phyloP scores from a whole-genome alignment of 257 asterid genomes.

The Fraxinus pennsylvanica region DNA sequence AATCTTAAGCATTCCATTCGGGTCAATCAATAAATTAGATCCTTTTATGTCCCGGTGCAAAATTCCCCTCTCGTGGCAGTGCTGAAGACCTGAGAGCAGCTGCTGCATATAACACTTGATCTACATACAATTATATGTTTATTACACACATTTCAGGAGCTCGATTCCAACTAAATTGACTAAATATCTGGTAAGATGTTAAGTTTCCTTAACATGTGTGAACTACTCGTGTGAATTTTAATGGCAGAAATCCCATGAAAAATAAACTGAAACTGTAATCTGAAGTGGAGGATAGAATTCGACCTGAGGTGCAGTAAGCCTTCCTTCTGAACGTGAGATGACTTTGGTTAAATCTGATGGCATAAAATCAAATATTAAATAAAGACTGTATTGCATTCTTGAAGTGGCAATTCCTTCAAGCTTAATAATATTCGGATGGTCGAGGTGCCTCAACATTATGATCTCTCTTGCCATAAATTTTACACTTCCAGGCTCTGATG shows the following conservation, averaged over 20 bases:
- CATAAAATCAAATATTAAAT: conserved; percentile 9
- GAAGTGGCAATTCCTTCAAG: conserved; percentile 9
- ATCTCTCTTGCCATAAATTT: conserved; percentile 19
- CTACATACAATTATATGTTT: background rate
- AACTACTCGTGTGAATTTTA: too few relatives aligned
- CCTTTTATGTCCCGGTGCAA: conserved; percentile 7
- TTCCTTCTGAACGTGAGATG: background rate
- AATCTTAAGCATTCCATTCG: background rate
- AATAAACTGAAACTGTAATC: background rate
- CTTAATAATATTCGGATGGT: background rate
- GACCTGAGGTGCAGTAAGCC: conserved; percentile 10
- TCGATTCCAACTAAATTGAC: too few relatives aligned
- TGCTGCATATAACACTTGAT: conserved; percentile 15
- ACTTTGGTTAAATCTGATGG: background rate
- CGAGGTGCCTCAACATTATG: background rate
- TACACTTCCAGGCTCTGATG: conserved; percentile 11
- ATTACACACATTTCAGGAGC: too few relatives aligned
- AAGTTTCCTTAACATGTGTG: too few relatives aligned
- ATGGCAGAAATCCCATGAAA: background rate
- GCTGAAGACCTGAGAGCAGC: conserved; percentile 7
- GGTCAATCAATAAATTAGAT: background rate
- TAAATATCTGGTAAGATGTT: too few relatives aligned
- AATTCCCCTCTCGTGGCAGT: conserved; percentile 5
- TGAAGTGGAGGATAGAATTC: background rate
- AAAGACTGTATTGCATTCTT: conserved; percentile 17